Evolutionary conservation across 306 rosid species (phyloP).

Genomic region (Lotus japonicus): DNA sequence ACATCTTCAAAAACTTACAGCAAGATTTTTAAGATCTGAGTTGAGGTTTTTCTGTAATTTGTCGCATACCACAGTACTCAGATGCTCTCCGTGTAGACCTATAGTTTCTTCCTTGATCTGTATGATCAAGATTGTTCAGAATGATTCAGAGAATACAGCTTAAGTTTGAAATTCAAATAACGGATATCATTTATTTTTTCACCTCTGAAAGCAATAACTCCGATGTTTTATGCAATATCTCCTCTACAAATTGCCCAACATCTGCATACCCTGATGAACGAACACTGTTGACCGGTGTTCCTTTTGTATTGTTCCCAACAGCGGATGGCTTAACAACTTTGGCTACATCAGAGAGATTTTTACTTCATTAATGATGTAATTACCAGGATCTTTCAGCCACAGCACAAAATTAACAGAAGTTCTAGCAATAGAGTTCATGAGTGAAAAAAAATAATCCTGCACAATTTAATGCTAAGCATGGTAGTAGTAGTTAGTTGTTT

Average conservation of each 20-base stretch:
- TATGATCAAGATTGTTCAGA: slow-evolving; percentile 18
- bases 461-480: not conserved
- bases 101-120: slow-evolving; percentile 66
- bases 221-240: slow-evolving; percentile 68
- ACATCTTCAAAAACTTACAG: slow-evolving; percentile 51
- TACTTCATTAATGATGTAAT: not conserved
- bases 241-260: slow-evolving; percentile 66
- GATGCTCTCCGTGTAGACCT: slow-evolving; percentile 54
- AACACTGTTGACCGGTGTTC: slow-evolving; percentile 34
- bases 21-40: slow-evolving; percentile 67
- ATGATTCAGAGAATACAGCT: not conserved
- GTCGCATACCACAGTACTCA: slow-evolving; percentile 53
- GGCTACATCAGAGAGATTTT: slow-evolving; percentile 35
- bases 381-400: not conserved
- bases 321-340: slow-evolving; percentile 40
- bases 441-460: not conserved
- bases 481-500: not conserved
- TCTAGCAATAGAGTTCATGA: not conserved
- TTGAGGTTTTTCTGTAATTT: slow-evolving; percentile 45
- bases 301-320: too few species aligned
- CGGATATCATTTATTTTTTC: not conserved
- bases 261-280: slow-evolving; percentile 41
- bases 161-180: not conserved
- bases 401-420: not conserved
- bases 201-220: slow-evolving; percentile 71